Base-by-base conservation (phyloP, 495 filamentous ascomycete genomes). In the Pseudevernia furfuracea region DNA sequence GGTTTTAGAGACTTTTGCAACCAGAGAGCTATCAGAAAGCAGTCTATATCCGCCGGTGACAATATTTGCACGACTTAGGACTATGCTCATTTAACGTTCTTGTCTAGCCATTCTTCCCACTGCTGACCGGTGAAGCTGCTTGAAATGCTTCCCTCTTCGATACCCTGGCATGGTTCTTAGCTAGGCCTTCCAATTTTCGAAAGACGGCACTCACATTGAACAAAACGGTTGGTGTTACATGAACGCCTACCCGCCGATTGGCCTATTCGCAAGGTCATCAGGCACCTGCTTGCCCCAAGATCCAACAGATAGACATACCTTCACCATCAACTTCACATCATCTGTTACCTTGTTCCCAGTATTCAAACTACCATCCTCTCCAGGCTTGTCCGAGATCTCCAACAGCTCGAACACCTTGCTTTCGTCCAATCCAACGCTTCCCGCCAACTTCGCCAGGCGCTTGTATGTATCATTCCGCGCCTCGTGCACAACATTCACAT, bases 181-280 rank as follows among this genome's bases (percentile, higher is more conserved):
- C 38, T 44, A 39, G 38, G 10, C 57, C 37, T 39, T 23, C 21
- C 2, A 38, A 52, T 10, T 30, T 43, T 41, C 41, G 10, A 46
- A 60, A 58, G 15, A 56, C 15, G 21, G 34, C 21, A 68, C 74
- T 72, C 69, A 84, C 82, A 76, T 97, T 84, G 76, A 96, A 94
- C 49, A 95, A 75, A 23, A 95, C 90, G 1, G 91, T 96, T 28
- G 92, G 92, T 36, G 88, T 91, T 36, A 96, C 90, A 79, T 97
- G 93, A 39, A 95, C 85, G 8, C 92, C 89, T 10, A 85, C 76
- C 68, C 91, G 74, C 63, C 92, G 78, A 66, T 87, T 87, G 61
- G 77, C 76, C 82, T 85, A 55, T 36, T 34, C 30, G 53, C 52
- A 53, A 52, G 44, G 3, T n/a, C 25, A 57, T 52, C 23, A 57